These are phyloP conservation scores for Pseudogymnoascus sp. DNA, from an alignment of 2,329 filamentous ascomycete species.

Conservation along the genomic window DNA sequence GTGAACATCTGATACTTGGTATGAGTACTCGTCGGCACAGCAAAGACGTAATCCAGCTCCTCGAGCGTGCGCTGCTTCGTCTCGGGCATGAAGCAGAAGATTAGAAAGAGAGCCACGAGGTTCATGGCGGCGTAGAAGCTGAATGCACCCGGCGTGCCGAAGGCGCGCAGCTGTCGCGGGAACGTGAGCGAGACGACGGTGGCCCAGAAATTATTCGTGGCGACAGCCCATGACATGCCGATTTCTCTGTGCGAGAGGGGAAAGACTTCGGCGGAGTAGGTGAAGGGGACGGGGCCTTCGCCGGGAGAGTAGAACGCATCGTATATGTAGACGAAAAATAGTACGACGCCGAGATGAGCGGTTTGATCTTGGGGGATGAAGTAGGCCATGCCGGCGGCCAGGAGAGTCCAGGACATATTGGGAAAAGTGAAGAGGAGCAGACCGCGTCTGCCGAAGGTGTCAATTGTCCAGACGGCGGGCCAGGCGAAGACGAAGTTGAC, in stretches of 20 bases:
- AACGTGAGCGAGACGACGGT: constrained; percentile 53
- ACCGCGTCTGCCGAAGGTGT: constrained; percentile 56
- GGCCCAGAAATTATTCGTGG: constrained; percentile 52
- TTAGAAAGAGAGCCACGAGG: constrained; percentile 45
- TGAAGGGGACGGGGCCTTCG: constrained; percentile 55
- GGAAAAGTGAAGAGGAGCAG: constrained; percentile 59
- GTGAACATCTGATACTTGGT: constrained; percentile 30
- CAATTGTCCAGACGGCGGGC: constrained; percentile 59
- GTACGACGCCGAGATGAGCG: constrained; percentile 47
- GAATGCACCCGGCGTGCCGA: constrained; percentile 37
- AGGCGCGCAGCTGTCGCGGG: constrained; percentile 22
- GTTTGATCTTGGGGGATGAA: constrained; percentile 34
- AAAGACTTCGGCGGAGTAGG: constrained; percentile 56
- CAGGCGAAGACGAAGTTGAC: constrained; percentile 60
- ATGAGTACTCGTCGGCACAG: constrained; percentile 21
- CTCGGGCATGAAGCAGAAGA: constrained; percentile 50
- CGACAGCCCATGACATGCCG: constrained; percentile 56
- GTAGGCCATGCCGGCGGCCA: constrained; percentile 54
- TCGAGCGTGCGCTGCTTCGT: constrained; percentile 41
- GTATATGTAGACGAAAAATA: constrained; percentile 57
- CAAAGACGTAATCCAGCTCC: constrained; percentile 42
- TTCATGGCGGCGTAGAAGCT: constrained; percentile 50
- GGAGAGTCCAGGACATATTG: constrained; percentile 59
- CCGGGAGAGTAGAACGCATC: constrained; percentile 58
- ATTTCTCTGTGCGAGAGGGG: constrained; percentile 56